These are phyloP conservation scores for Sarocladium kiliense DNA, from an alignment of 2,329 filamentous ascomycete species.

Conservation along the genomic window DNA sequence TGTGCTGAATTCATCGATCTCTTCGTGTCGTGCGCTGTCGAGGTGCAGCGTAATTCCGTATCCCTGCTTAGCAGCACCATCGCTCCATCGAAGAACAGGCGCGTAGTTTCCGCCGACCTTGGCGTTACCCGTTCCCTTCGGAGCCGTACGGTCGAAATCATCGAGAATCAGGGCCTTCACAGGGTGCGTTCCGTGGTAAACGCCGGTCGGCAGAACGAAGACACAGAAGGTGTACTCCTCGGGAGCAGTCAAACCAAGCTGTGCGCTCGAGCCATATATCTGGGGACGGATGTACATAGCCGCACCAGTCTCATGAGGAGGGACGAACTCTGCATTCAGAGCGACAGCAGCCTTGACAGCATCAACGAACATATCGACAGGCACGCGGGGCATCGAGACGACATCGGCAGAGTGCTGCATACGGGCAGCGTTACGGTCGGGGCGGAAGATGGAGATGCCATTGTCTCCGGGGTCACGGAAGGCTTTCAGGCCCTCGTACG, in stretches of 20 bases:
- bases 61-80: constrained; percentile 70
- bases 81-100: constrained; percentile 82
- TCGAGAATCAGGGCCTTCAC: constrained; percentile 87
- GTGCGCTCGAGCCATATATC: constrained; percentile 80
- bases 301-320: constrained; percentile 81
- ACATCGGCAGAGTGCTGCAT: constrained; percentile 81
- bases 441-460: constrained; percentile 80
- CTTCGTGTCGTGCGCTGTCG: constrained; percentile 75
- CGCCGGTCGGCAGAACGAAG: constrained; percentile 85
- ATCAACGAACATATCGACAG: constrained; percentile 68
- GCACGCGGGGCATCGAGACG: constrained; percentile 77
- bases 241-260: constrained; percentile 79
- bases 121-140: constrained; percentile 82
- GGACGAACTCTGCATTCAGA: constrained; percentile 86
- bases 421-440: constrained; percentile 75
- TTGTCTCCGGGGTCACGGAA: constrained; percentile 71
- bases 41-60: constrained; percentile 94
- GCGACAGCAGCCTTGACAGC: constrained; percentile 77
- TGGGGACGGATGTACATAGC: constrained; percentile 91
- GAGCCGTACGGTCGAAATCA: constrained; percentile 90
- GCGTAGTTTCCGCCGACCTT: constrained; percentile 97
- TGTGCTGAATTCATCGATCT: constrained; percentile 94
- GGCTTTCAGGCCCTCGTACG: constrained; percentile 97
- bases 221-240: constrained; percentile 92
- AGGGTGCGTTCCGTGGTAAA: constrained; percentile 86